These are phyloP conservation scores for Nannizziopsis barbatae DNA, from an alignment of 2,329 filamentous ascomycete species.

Conservation along the genomic window DNA sequence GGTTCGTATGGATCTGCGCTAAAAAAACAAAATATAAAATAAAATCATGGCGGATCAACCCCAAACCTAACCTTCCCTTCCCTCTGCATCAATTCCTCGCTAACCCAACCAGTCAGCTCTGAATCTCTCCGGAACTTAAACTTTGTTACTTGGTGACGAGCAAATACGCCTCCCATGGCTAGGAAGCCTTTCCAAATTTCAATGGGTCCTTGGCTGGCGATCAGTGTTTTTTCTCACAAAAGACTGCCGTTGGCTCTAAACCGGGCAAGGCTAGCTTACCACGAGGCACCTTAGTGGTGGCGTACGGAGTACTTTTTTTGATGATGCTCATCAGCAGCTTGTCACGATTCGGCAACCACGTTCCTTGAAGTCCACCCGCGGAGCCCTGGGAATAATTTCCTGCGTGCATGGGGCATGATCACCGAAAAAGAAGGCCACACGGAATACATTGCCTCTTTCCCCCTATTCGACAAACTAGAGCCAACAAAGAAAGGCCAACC, in stretches of 20 bases:
- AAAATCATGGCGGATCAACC: constrained; percentile 5
- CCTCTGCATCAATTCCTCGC: constrained; percentile 4
- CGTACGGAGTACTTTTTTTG: too few relatives aligned
- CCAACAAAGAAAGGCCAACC: constrained; percentile 10
- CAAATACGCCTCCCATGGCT: neutral
- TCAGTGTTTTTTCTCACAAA: neutral
- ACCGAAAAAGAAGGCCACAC: neutral
- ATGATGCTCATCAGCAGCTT: constrained; percentile 4
- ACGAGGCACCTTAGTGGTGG: constrained; percentile 10
- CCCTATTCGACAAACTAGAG: neutral
- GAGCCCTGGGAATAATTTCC: too few relatives aligned
- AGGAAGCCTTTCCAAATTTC: constrained; percentile 2
- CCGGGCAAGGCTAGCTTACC: constrained; percentile 6
- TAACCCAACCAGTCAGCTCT: constrained; percentile 12
- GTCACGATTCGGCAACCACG: constrained; percentile 9
- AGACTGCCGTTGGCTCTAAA: constrained; percentile 4
- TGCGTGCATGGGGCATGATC: too few relatives aligned
- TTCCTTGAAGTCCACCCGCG: neutral
- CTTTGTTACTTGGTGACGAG: constrained; percentile 4
- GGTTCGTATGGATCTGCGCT: constrained; percentile 15
- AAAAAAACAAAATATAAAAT: neutral
- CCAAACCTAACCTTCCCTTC: constrained; percentile 6
- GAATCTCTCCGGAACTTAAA: neutral
- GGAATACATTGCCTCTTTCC: constrained; percentile 1
- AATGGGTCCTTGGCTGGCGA: constrained; percentile 10